Conservation (phyloP, 495 filamentous ascomycete genomes). For the Daldinia grandis region DNA sequence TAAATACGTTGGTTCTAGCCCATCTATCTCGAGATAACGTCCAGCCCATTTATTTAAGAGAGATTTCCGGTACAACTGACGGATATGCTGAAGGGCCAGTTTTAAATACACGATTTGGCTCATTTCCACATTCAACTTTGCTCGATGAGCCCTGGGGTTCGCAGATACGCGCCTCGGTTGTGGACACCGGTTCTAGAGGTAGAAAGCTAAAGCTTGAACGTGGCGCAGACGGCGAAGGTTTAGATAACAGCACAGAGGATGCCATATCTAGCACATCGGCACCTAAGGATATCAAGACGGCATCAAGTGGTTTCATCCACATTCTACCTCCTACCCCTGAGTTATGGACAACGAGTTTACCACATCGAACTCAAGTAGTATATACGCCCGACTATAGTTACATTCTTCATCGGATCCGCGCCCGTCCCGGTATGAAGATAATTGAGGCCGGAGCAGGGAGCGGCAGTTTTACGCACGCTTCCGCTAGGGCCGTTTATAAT, state of each 20-base stretch:
- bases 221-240: conserved; percentile 39
- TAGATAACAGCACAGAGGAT: conserved; percentile 41
- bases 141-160: conserved; percentile 85
- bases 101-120: conserved; percentile 92
- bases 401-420: conserved; percentile 85
- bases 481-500: conserved; percentile 86
- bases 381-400: conserved; percentile 98
- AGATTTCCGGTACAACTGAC: conserved; percentile 65
- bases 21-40: conserved; percentile 85
- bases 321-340: conserved; percentile 91
- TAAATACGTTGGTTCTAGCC: conserved; percentile 74
- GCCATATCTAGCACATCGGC: conserved; percentile 30
- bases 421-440: conserved; percentile 77
- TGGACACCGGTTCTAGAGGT: conserved; percentile 85
- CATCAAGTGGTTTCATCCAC: conserved; percentile 86
- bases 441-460: conserved; percentile 96
- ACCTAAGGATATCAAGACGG: conserved; percentile 57
- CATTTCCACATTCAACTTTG: conserved; percentile 90
- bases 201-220: conserved; percentile 63
- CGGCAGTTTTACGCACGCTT: conserved; percentile 93
- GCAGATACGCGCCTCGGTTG: conserved; percentile 86
- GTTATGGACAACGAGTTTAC: conserved; percentile 87
- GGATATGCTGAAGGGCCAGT: conserved; percentile 85
- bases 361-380: conserved; percentile 95
- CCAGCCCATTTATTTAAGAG: conserved; percentile 74